Evolutionary conservation across 2,329 filamentous ascomycete species (phyloP).

Genomic region (Colletotrichum siamense): DNA sequence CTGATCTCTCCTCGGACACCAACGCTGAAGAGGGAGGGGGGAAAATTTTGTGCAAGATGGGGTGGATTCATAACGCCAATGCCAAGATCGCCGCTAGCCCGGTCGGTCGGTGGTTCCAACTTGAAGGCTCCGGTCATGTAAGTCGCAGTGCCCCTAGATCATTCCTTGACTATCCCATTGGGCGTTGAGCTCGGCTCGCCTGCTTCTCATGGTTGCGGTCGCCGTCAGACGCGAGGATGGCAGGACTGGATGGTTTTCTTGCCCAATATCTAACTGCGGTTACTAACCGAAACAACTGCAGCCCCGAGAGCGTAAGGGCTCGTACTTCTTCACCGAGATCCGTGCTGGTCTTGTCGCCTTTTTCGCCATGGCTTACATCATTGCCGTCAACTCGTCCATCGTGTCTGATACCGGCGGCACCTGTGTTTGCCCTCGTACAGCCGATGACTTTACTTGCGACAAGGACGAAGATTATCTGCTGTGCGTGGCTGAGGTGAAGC

Average conservation of each 20-base stretch:
- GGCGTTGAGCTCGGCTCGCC: neutral
- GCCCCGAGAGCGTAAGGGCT: slow-evolving; percentile 75
- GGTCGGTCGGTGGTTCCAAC: slow-evolving; percentile 76
- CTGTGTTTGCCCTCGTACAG: slow-evolving; percentile 69
- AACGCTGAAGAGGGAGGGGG: neutral
- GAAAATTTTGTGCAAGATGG: slow-evolving; percentile 38
- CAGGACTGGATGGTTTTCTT: neutral
- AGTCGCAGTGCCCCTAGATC: slow-evolving; percentile 39
- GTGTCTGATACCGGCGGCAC: slow-evolving; percentile 74
- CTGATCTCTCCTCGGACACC: neutral
- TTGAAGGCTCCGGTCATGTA: slow-evolving; percentile 85
- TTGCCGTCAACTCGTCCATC: slow-evolving; percentile 58
- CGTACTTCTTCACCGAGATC: slow-evolving; percentile 82
- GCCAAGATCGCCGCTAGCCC: slow-evolving; percentile 65
- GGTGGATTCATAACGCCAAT: slow-evolving; percentile 58
- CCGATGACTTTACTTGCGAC: slow-evolving; percentile 57
- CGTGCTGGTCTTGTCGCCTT: slow-evolving; percentile 84
- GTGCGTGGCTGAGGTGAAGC: slow-evolving; percentile 70
- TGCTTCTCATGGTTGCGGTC: neutral
- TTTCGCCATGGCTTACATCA: slow-evolving; percentile 66
- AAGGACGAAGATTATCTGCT: slow-evolving; percentile 64
- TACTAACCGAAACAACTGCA: slow-evolving; percentile 36
- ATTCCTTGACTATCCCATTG: neutral
- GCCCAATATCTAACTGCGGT: neutral
- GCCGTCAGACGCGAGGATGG: neutral